Base-by-base conservation (phyloP, 257 asterid genomes). In the Linaria vulgaris region DNA sequence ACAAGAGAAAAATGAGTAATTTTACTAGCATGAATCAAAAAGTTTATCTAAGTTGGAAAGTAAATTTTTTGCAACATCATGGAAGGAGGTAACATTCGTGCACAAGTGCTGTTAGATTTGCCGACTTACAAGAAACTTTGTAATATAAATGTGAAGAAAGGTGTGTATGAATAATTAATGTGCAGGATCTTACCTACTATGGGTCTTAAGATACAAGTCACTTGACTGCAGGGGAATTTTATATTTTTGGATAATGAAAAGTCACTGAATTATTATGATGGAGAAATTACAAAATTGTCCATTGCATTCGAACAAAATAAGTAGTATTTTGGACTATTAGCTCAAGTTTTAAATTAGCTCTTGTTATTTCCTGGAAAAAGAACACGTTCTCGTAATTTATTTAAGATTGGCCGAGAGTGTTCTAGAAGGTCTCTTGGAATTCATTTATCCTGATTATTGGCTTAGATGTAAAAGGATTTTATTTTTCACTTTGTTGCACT, bases 131-230 rank as follows among this genome's bases (percentile, higher is more conserved):
- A 76, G 69, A 78, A 74, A 74, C 61, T 12, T 65, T 68, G 73
- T 75, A 54, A 68, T 64, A 61, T 72, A 72, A 59, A 75, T 59
- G 69, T 48, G 69, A 56, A 61, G 79, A 63, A 75, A 58, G 48
- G 56, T 31, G 34, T 52, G 21, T n/a, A 69, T 57, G 70, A n/a
- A 10, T 34, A 39, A 54, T 53, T 79, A 77, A 54, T 62, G 62
- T 61, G 50, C 66, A 72, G 66, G 70, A 69, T 78, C 88, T 83
- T 59, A 90, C 95, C 97, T 79, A 85, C 82, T 74, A 75, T 78
- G 69, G 84, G 63, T 82, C 95, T 83, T 90, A 62, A 69, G 56
- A 47, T 58, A 76, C 88, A 90, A 70, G 97, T 71, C 81, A 66
- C 77, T 72, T 78, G 72, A 67, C 63, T 20, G 30, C 34, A 20